Conservation (phyloP, 805 yeast genomes). For the Saccharomyces jurei region DNA sequence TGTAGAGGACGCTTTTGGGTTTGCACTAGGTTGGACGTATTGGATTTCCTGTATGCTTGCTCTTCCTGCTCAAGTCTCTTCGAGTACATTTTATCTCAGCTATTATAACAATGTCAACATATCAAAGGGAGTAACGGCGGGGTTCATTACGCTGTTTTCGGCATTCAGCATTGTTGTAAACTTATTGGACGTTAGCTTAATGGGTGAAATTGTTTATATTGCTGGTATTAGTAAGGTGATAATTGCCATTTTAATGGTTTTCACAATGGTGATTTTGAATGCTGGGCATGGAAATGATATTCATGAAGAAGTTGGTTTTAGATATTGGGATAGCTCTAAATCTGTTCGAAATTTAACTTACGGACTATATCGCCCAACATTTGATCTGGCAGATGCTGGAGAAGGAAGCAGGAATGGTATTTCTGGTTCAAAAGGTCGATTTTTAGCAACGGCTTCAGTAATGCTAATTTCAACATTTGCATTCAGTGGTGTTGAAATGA, state of each 20-base stretch:
- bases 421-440: constrained; percentile 51
- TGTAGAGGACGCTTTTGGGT: constrained; percentile 59
- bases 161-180: constrained; percentile 41
- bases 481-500: constrained; percentile 75
- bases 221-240: constrained; percentile 52
- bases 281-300: constrained; percentile 33
- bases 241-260: constrained; percentile 44
- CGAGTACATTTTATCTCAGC: constrained; percentile 52
- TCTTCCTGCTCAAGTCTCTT: constrained; percentile 58
- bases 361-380: constrained; percentile 70
- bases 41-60: constrained; percentile 48
- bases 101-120: constrained; percentile 53
- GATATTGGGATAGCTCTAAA: constrained; percentile 54
- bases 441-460: constrained; percentile 54
- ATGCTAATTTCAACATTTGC: constrained; percentile 62
- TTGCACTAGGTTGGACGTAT: constrained; percentile 61
- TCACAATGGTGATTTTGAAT: constrained; percentile 59
- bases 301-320: constrained; percentile 46
- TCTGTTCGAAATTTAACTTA: constrained; percentile 38
- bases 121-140: constrained; percentile 45
- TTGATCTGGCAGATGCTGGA: constrained; percentile 57
- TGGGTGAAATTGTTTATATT: constrained; percentile 67
- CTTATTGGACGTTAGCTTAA: constrained; percentile 58
- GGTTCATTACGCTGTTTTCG: constrained; percentile 58
- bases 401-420: constrained; percentile 47